phyloP scores from a whole-genome alignment of 78 protist species.

The Tieghemostelium lacteum region DNA sequence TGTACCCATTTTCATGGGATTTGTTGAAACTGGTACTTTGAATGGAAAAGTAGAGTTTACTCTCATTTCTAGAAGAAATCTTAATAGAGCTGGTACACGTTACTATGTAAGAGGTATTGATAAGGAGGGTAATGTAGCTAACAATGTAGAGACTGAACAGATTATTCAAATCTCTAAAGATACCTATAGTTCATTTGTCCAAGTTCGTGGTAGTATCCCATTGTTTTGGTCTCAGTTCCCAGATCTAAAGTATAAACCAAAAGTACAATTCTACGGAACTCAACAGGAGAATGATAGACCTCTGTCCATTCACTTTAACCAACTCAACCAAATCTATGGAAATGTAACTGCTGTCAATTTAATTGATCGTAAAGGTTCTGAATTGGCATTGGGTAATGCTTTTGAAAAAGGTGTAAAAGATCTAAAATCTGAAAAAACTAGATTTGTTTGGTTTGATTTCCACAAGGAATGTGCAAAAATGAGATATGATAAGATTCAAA shows the following conservation, averaged over 20 bases:
- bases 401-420: conserved; percentile 48
- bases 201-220: conserved; percentile 81
- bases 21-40: conserved; percentile 18
- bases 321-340: conserved; percentile 45
- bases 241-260: conserved; percentile 32
- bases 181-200: conserved; percentile 77
- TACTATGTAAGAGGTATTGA: conserved; percentile 81
- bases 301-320: conserved; percentile 17
- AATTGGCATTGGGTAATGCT: conserved; percentile 58
- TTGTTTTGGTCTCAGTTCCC: conserved; percentile 80
- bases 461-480: conserved; percentile 75
- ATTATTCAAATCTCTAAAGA: conserved; percentile 11
- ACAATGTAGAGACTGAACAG: conserved; percentile 77
- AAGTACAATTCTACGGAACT: conserved; percentile 40
- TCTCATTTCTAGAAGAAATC: conserved; percentile 66
- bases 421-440: background rate
- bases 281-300: conserved; percentile 12
- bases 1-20: conserved; percentile 53
- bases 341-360: conserved; percentile 47
- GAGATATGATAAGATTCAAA: conserved; percentile 58
- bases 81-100: conserved; percentile 75
- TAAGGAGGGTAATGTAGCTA: conserved; percentile 78
- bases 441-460: conserved; percentile 83
- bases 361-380: conserved; percentile 74
- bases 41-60: background rate